Conservation (phyloP, 2,329 filamentous ascomycete genomes). For the Cladosporium sp. region DNA sequence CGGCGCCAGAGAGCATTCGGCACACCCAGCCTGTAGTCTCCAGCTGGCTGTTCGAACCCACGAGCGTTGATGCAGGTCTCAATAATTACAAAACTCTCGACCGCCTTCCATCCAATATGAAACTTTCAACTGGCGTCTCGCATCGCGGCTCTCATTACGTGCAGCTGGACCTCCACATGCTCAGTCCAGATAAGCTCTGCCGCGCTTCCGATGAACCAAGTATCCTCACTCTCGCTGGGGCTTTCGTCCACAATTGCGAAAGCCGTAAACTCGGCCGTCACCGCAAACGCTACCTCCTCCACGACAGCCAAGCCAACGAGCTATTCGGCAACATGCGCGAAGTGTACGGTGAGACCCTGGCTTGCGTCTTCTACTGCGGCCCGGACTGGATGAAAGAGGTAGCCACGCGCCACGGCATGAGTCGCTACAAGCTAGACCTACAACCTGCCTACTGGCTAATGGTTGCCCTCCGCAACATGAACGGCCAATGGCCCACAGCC, state of each 20-base stretch:
- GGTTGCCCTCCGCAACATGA: slow-evolving; percentile 35
- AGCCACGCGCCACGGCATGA: slow-evolving; percentile 29
- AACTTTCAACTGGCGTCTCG: slow-evolving; percentile 23
- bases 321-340: slow-evolving; percentile 37
- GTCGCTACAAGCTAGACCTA: slow-evolving; percentile 29
- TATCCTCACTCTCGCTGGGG: slow-evolving; percentile 27
- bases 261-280: slow-evolving; percentile 27
- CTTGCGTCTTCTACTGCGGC: slow-evolving; percentile 38
- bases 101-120: slow-evolving; percentile 20
- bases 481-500: slow-evolving; percentile 25
- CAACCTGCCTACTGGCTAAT: slow-evolving; percentile 29
- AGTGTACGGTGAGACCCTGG: slow-evolving; percentile 39
- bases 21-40: slow-evolving; percentile 9
- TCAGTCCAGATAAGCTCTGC: slow-evolving; percentile 31
- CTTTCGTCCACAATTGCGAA: slow-evolving; percentile 33
- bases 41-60: slow-evolving; percentile 30
- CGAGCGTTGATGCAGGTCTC: slow-evolving; percentile 30
- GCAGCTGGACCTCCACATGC: slow-evolving; percentile 38
- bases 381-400: slow-evolving; percentile 37
- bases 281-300: slow-evolving; percentile 29
- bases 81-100: slow-evolving; percentile 32
- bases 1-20: slow-evolving; percentile 1
- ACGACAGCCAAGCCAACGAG: slow-evolving; percentile 28
- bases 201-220: slow-evolving; percentile 26
- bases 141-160: slow-evolving; percentile 37